A percentile compares a stretch with the other conserved stretches of the same genome.
Conservation (phyloP, 169 alveolate genomes). For the Besnoitia besnoiti region DNA sequence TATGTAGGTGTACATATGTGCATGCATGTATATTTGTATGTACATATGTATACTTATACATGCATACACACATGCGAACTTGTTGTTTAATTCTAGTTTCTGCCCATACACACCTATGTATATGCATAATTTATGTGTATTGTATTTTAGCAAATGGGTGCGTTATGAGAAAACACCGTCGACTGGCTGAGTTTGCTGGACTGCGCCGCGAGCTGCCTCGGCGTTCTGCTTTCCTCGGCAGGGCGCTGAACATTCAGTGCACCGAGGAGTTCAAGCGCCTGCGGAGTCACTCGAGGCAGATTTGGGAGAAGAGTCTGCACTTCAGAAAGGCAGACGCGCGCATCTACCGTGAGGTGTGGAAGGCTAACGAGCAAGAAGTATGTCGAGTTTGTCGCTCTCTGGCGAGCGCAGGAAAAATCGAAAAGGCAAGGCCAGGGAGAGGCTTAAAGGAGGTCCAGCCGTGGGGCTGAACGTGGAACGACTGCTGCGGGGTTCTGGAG, state of each 20-base stretch:
- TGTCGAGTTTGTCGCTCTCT: background rate
- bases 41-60: background rate
- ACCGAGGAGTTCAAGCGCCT: conserved; percentile 19
- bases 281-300: background rate
- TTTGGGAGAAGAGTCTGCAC: background rate
- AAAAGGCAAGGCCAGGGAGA: too few species aligned
- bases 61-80: background rate
- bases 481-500: too few species aligned
- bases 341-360: background rate
- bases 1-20: too few species aligned
- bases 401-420: too few species aligned
- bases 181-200: background rate
- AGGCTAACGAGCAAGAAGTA: conserved; percentile 10
- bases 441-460: too few species aligned
- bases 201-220: background rate
- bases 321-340: background rate
- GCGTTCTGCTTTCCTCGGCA: background rate
- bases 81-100: too few species aligned
- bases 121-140: too few species aligned
- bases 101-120: too few species aligned
- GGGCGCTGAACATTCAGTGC: background rate
- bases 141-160: too few species aligned
- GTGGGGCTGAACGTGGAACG: too few species aligned
- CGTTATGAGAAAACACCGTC: too few species aligned
- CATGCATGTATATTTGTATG: background rate